Conservation (phyloP, 306 rosid species). For the Vigna angularis region DNA sequence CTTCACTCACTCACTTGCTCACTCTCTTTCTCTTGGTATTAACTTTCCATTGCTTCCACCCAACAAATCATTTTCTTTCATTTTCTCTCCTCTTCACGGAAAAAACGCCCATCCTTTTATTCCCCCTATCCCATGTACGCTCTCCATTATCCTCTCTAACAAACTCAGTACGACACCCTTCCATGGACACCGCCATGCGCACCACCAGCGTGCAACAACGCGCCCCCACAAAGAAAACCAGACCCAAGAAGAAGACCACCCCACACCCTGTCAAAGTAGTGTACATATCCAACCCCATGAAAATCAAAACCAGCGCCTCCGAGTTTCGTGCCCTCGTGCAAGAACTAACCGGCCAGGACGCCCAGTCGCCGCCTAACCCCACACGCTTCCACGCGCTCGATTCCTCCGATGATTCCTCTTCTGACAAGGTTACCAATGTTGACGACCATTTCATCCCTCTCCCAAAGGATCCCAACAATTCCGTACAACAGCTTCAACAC, state of each 20-base stretch:
- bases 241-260: slow-evolving; percentile 36
- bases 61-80: background rate
- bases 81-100: background rate
- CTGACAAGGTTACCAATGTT: no score
- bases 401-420: background rate
- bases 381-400: slow-evolving; percentile 35
- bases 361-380: slow-evolving; percentile 70
- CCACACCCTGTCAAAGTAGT: slow-evolving; percentile 61
- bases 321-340: slow-evolving; percentile 71
- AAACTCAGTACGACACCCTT: background rate
- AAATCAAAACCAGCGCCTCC: slow-evolving; percentile 64
- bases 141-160: background rate
- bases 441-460: no score
- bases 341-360: slow-evolving; percentile 78
- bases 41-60: slow-evolving; percentile 32
- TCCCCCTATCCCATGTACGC: background rate
- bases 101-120: slow-evolving; percentile 1
- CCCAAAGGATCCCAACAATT: background rate
- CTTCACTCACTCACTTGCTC: no score
- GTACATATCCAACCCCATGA: slow-evolving; percentile 83
- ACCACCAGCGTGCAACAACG: slow-evolving; percentile 45
- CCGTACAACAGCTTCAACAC: background rate
- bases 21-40: background rate
- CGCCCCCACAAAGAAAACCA: slow-evolving; percentile 44
- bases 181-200: slow-evolving; percentile 46